Percentiles rank a stretch among this genome's conserved stretches.
These are phyloP conservation scores for Silene uniflora DNA, from an alignment of 148 eudicot genomes.

Conservation along the genomic window DNA sequence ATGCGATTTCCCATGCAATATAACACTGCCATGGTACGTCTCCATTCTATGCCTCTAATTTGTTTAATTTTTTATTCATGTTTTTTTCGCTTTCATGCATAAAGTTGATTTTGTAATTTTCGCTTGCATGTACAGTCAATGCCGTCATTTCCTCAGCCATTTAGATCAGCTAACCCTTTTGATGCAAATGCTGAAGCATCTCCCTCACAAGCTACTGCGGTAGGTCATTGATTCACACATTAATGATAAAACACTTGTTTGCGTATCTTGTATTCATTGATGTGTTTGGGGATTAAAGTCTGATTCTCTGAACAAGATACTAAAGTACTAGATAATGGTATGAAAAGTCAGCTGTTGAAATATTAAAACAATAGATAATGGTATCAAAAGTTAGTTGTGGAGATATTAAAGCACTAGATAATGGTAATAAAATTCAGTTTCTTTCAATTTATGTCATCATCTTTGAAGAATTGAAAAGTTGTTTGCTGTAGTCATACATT, in stretches of 20 bases:
- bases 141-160: conserved; percentile 39
- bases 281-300: neutral
- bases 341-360: neutral
- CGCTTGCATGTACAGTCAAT: conserved; percentile 44
- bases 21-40: conserved; percentile 55
- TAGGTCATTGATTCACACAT: conserved; percentile 31
- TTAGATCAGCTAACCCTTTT: conserved; percentile 71
- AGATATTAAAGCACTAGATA: neutral
- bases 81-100: neutral
- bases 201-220: conserved; percentile 49
- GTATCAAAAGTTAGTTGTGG: neutral
- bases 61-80: neutral
- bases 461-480: neutral
- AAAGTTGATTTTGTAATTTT: neutral
- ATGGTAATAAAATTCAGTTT: neutral
- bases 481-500: neutral
- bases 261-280: neutral
- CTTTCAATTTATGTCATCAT: neutral
- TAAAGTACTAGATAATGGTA: neutral
- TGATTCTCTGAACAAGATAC: neutral
- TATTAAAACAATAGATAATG: neutral
- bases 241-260: conserved; percentile 8
- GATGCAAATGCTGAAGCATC: conserved; percentile 52
- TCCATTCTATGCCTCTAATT: neutral
- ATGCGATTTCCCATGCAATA: conserved; percentile 62